Conservation (phyloP, 2,329 filamentous ascomycete genomes). For the Monosporascus sp. region DNA sequence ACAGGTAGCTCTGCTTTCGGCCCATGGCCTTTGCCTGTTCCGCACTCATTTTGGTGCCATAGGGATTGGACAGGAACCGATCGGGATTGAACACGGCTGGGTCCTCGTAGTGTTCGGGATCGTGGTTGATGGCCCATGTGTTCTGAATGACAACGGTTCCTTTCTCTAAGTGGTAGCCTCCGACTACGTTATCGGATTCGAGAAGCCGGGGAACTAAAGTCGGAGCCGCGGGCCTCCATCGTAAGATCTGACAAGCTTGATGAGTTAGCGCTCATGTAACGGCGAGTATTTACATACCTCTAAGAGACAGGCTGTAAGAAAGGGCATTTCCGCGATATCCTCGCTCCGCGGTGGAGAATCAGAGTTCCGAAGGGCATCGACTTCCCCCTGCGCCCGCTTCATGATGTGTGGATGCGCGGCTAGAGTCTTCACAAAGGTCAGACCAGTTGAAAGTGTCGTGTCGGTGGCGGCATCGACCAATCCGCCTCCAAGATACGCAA, state of each 20-base stretch:
- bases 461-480: constrained; percentile 14
- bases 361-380: constrained; percentile 8
- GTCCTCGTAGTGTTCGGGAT: constrained; percentile 9
- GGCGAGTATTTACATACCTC: constrained; percentile 4
- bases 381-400: constrained; percentile 10
- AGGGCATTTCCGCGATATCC: constrained; percentile 7
- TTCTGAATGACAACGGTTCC: constrained; percentile 37
- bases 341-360: constrained; percentile 3
- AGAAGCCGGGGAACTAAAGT: constrained; percentile 8
- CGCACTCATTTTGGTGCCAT: neutral
- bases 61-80: constrained; percentile 9
- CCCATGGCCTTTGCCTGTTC: neutral
- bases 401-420: constrained; percentile 10
- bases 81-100: constrained; percentile 13
- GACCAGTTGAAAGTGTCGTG: constrained; percentile 8
- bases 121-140: constrained; percentile 27
- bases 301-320: constrained; percentile 13
- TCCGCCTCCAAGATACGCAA: constrained; percentile 11
- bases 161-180: constrained; percentile 8
- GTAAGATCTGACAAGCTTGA: constrained; percentile 3
- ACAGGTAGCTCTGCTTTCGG: constrained; percentile 3
- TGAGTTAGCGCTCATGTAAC: neutral
- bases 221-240: constrained; percentile 13
- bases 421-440: constrained; percentile 10
- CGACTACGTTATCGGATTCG: constrained; percentile 10